phyloP scores from a whole-genome alignment of 129 eudicot species.

The Scalesia atractyloides region DNA sequence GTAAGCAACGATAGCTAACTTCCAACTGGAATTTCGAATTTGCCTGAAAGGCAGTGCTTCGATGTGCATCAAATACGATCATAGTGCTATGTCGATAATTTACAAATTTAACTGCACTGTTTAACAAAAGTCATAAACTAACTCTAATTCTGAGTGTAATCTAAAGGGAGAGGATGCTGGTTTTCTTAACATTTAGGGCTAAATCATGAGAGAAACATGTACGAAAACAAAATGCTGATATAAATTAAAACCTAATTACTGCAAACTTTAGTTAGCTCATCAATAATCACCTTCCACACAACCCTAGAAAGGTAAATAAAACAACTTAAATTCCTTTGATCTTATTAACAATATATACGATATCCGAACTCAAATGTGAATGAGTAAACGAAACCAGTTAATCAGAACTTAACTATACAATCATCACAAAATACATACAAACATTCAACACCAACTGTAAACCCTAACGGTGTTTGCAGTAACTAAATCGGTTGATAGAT shows the following conservation, averaged over 20 bases:
- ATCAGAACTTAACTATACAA: background rate
- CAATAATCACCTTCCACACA: background rate
- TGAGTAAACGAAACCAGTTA: background rate
- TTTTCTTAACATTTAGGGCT: background rate
- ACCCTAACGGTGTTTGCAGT: constrained; percentile 25
- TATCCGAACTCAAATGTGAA: constrained; percentile 1
- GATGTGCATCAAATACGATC: background rate
- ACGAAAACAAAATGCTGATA: background rate
- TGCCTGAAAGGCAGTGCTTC: background rate
- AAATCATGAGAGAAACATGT: background rate
- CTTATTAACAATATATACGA: background rate
- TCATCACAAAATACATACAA: constrained; percentile 11
- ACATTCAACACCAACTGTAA: constrained; percentile 12
- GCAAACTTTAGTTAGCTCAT: background rate
- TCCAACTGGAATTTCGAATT: background rate
- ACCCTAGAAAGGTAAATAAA: background rate
- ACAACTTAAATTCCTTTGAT: background rate
- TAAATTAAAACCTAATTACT: background rate
- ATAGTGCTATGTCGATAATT: background rate
- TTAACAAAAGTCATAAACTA: background rate
- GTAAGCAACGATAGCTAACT: background rate
- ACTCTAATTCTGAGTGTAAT: background rate
- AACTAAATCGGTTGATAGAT: constrained; percentile 3
- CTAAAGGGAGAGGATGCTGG: no score
- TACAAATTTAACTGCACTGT: background rate